These are phyloP conservation scores for Drechslera avenae DNA, from an alignment of 2,329 filamentous ascomycete genomes.

Conservation along the genomic window DNA sequence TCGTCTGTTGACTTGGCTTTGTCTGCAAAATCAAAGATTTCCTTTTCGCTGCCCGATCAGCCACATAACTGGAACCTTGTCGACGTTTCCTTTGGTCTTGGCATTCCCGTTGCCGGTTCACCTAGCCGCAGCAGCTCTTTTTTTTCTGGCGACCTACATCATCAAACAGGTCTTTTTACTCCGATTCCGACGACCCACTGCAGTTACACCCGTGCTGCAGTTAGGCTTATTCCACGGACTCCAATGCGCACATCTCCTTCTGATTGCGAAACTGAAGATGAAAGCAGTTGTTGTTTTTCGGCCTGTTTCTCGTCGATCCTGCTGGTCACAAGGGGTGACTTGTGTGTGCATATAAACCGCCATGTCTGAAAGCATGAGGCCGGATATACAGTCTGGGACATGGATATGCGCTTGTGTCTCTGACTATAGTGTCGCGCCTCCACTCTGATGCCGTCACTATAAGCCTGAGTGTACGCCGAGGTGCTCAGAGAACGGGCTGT, in stretches of 20 bases:
- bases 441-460: too few species aligned
- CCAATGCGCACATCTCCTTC: not conserved
- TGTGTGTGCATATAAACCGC: too few species aligned
- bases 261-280: too few species aligned
- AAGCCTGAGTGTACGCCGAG: not conserved
- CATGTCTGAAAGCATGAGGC: too few species aligned
- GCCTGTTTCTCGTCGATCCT: too few species aligned
- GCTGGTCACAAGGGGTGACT: too few species aligned
- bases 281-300: too few species aligned
- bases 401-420: too few species aligned
- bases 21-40: constrained; percentile 6
- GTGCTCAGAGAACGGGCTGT: not conserved
- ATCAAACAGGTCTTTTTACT: constrained; percentile 9
- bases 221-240: constrained; percentile 1
- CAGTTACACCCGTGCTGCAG: constrained; percentile 11
- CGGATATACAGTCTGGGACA: too few species aligned
- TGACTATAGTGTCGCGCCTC: too few species aligned
- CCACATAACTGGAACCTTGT: not conserved
- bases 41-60: not conserved
- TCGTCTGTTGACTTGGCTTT: not conserved
- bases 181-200: constrained; percentile 8
- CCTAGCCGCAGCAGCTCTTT: not conserved
- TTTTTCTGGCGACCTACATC: constrained; percentile 8
- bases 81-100: constrained; percentile 16
- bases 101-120: constrained; percentile 23